Conservation (phyloP, 129 eudicot species). For the Rutidosis leptorrhynchoides region DNA sequence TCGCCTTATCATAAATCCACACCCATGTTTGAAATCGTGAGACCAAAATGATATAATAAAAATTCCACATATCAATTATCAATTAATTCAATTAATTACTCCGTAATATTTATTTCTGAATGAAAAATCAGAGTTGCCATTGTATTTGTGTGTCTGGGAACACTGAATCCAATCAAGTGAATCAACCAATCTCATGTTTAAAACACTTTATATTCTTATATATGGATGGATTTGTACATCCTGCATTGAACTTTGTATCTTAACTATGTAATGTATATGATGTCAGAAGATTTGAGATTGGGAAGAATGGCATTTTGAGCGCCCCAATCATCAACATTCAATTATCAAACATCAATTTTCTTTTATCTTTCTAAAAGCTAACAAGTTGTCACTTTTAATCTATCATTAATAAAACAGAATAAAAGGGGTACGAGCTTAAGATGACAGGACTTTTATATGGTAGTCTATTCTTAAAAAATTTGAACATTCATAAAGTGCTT, state of each 20-base stretch:
- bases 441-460: too few species aligned
- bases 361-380: background rate
- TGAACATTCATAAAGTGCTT: too few species aligned
- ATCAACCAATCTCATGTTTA: constrained; percentile 19
- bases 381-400: background rate
- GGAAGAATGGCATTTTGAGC: constrained; percentile 29
- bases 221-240: constrained; percentile 13
- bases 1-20: too few species aligned
- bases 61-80: too few species aligned
- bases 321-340: constrained; percentile 24
- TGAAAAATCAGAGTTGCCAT: background rate
- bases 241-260: background rate
- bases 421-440: too few species aligned
- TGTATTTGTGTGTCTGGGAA: constrained; percentile 14
- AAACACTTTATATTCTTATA: background rate
- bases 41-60: too few species aligned
- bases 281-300: constrained; percentile 28
- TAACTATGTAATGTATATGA: constrained; percentile 17
- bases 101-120: too few species aligned
- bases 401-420: background rate
- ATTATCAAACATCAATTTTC: constrained; percentile 3
- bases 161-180: constrained; percentile 17
- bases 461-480: too few species aligned
- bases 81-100: too few species aligned
- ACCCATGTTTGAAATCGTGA: too few species aligned